Conservation (phyloP, 768 basidiomycete species). For the Lactarius akahatsu region DNA sequence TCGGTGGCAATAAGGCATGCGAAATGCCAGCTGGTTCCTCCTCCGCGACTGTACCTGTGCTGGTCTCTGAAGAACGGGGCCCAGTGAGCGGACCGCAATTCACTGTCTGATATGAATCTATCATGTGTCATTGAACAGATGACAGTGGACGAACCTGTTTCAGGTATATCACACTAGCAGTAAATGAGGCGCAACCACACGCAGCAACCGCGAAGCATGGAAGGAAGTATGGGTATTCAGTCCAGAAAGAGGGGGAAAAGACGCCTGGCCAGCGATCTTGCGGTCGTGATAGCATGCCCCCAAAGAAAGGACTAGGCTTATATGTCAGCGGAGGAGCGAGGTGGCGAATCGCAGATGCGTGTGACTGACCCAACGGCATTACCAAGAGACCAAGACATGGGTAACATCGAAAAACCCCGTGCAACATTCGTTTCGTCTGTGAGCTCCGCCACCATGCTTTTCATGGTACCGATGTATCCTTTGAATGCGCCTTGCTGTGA, state of each 20-base stretch:
- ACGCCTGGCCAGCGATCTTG: conserved; percentile 27
- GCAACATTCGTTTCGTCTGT: neutral
- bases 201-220: conserved; percentile 23
- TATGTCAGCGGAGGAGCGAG: neutral
- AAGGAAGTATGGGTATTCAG: conserved; percentile 30
- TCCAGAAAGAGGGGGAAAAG: conserved; percentile 29
- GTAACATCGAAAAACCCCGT: neutral
- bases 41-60: neutral
- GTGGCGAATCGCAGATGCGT: neutral
- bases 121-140: neutral
- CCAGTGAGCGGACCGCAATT: neutral
- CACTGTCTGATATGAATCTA: neutral
- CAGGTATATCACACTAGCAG: neutral
- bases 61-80: neutral
- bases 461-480: neutral
- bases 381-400: neutral
- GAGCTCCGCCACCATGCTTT: neutral
- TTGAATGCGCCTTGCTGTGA: neutral
- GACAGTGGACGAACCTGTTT: neutral
- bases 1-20: neutral
- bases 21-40: neutral
- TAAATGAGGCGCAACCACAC: neutral
- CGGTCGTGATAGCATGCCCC: conserved; percentile 30
- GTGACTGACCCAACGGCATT: conserved; percentile 16
- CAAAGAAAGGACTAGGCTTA: conserved; percentile 22